Evolutionary conservation across 208 protist species (phyloP).

Genomic region (Leishmania turanica): DNA sequence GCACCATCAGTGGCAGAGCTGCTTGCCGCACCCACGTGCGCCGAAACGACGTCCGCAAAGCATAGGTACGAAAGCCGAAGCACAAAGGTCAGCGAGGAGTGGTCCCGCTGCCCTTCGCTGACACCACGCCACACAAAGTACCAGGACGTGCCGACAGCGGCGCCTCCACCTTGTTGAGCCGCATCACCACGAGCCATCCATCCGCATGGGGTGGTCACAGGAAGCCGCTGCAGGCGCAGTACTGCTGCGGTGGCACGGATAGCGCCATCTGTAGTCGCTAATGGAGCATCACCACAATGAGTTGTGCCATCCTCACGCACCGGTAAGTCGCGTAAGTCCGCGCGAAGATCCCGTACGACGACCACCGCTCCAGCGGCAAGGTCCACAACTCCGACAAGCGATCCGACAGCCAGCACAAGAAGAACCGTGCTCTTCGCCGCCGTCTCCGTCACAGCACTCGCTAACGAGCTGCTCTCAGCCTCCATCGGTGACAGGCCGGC

Average conservation of each 20-base stretch:
- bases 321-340: neutral
- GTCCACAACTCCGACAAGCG: slow-evolving; percentile 17
- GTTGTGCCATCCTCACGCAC: neutral
- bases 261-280: neutral
- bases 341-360: slow-evolving; percentile 16
- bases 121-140: slow-evolving; percentile 7
- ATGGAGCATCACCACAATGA: neutral
- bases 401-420: slow-evolving; percentile 16
- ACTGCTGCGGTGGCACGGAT: neutral
- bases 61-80: slow-evolving; percentile 3
- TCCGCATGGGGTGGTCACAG: slow-evolving; percentile 3
- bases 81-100: neutral
- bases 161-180: neutral
- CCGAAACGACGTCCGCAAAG: slow-evolving; percentile 1
- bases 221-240: slow-evolving; percentile 12
- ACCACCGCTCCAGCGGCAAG: slow-evolving; percentile 13
- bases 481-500: neutral
- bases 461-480: neutral
- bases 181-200: slow-evolving; percentile 2
- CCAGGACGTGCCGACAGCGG: slow-evolving; percentile 6
- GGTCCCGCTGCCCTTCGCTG: neutral
- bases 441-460: neutral
- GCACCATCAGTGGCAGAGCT: neutral
- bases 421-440: slow-evolving; percentile 3
- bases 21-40: neutral